A percentile compares a stretch with the other conserved stretches of the same genome.
Evolutionary conservation across 345 rosid species (phyloP).

Genomic region (Rhodamnia argentea): DNA sequence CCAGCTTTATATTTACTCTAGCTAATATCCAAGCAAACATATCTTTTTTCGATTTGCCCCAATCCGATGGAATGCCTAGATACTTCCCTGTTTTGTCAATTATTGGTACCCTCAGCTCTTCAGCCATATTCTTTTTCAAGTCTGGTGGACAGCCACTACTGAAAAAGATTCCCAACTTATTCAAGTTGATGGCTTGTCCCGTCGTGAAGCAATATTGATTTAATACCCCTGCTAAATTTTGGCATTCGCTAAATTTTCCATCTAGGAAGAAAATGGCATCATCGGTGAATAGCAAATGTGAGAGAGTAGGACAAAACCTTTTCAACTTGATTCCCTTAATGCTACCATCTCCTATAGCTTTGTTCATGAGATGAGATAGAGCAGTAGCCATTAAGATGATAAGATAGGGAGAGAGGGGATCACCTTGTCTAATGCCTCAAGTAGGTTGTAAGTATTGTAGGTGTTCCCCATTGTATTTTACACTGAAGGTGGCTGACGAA

Average conservation of each 20-base stretch:
- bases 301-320: background rate
- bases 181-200: background rate
- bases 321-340: background rate
- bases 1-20: background rate
- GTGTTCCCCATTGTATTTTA: background rate
- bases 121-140: background rate
- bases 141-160: background rate
- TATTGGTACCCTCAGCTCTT: background rate
- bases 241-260: background rate
- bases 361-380: background rate
- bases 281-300: background rate
- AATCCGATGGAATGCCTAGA: background rate
- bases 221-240: background rate
- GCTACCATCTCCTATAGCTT: background rate
- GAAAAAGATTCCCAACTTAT: background rate
- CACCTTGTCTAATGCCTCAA: background rate
- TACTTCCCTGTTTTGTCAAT: background rate
- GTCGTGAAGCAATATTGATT: background rate
- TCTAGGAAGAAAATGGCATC: background rate
- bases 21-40: background rate
- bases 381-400: background rate
- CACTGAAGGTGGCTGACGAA: background rate
- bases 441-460: background rate
- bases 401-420: background rate
- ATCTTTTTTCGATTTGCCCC: background rate